Conservation (phyloP, 1,284 basidiomycete species). For the Hemileia vastatrix region DNA sequence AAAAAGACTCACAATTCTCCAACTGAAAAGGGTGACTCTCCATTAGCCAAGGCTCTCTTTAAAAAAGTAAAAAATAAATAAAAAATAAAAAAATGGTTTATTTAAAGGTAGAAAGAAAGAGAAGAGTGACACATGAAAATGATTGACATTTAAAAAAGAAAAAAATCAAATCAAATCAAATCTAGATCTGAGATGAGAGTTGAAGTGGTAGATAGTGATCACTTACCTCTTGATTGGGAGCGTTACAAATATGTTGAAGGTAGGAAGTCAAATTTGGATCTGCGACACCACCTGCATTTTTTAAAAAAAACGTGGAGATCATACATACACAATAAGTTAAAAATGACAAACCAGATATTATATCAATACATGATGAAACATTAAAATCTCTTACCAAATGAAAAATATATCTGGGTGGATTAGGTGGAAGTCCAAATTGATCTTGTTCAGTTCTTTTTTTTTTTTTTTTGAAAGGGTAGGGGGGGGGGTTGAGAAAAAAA, state of each 20-base stretch:
- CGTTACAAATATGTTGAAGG: slow-evolving; percentile 54
- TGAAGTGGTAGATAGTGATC: background rate
- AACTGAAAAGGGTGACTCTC: background rate
- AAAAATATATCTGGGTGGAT: slow-evolving; percentile 10
- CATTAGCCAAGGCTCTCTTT: too few species aligned
- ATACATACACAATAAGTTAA: slow-evolving; percentile 1
- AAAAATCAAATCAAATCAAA: too few species aligned
- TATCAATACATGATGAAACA: background rate
- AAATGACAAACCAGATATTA: slow-evolving; percentile 46
- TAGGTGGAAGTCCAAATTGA: background rate
- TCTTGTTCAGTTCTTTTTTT: background rate
- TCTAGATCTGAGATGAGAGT: too few species aligned
- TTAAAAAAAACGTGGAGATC: background rate
- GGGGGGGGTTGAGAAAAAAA: background rate
- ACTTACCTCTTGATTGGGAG: background rate
- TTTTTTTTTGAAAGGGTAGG: background rate
- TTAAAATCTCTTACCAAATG: slow-evolving; percentile 5
- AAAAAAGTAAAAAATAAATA: too few species aligned
- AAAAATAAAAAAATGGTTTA: too few species aligned
- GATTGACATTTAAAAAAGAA: too few species aligned
- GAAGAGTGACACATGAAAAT: too few species aligned
- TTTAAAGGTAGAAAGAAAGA: too few species aligned
- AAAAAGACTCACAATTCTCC: background rate
- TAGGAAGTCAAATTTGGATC: slow-evolving; percentile 57
- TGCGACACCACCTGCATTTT: slow-evolving; percentile 55